phyloP scores from a whole-genome alignment of 768 basidiomycete species.

The Filobasidium floriforme region DNA sequence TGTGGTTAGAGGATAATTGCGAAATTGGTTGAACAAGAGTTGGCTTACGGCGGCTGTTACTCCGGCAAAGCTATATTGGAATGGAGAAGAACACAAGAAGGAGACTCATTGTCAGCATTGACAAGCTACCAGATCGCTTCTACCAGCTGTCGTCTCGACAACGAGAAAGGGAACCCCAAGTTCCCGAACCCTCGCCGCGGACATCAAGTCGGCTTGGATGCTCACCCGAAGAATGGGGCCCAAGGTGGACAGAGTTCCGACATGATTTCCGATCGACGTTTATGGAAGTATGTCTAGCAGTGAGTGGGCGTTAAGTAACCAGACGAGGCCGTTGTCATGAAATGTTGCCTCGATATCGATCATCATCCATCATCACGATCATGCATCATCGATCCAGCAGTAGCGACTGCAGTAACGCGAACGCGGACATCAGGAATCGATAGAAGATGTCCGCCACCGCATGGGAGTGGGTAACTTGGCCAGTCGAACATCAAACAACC shows the following conservation, averaged over 20 bases:
- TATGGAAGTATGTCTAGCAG: neutral
- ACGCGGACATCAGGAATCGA: too few species aligned
- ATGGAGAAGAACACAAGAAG: constrained; percentile 13
- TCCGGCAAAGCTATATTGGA: constrained; percentile 67
- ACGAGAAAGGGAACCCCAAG: too few species aligned
- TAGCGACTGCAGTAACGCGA: too few species aligned
- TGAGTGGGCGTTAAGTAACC: neutral
- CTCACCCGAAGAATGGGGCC: constrained; percentile 84
- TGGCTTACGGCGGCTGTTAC: constrained; percentile 78
- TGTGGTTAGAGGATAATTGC: too few species aligned
- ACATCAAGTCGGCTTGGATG: neutral
- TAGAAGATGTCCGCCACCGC: too few species aligned
- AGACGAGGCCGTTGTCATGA: too few species aligned
- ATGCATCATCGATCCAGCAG: too few species aligned
- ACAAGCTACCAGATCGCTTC: neutral
- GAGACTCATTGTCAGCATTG: neutral
- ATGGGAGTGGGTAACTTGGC: too few species aligned
- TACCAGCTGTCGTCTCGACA: neutral
- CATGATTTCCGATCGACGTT: constrained; percentile 2
- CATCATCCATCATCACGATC: too few species aligned
- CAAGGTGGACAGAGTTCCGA: constrained; percentile 69
- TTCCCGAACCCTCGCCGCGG: too few species aligned
- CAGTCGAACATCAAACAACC: too few species aligned
- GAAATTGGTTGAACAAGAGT: neutral
- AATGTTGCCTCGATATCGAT: too few species aligned